phyloP scores from a whole-genome alignment of 768 basidiomycete genomes.

The Steccherinum ochraceum region DNA sequence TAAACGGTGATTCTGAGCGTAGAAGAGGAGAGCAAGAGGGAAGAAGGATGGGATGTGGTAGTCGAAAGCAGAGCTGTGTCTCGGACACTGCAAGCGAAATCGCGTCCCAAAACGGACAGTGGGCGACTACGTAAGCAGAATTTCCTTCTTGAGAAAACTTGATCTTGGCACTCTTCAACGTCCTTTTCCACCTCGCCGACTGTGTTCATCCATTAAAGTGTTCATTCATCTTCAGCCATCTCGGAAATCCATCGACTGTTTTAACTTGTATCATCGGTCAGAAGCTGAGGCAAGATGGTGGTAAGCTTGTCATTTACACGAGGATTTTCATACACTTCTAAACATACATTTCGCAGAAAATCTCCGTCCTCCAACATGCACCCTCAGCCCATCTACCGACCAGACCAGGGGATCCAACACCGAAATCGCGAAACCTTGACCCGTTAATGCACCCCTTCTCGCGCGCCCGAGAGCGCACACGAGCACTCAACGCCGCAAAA shows the following conservation, averaged over 20 bases:
- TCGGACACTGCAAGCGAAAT: no score
- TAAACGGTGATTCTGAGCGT: not conserved
- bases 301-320: slow-evolving; percentile 1
- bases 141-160: not conserved
- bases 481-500: slow-evolving; percentile 93
- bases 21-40: no score
- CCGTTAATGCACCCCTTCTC: slow-evolving; percentile 96
- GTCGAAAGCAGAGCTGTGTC: no score
- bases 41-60: slow-evolving; percentile 1
- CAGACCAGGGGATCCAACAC: slow-evolving; percentile 78
- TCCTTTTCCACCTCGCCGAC: no score
- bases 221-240: no score
- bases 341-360: slow-evolving; percentile 48
- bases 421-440: slow-evolving; percentile 86
- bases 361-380: slow-evolving; percentile 81
- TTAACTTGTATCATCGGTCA: no score
- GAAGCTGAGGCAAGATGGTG: slow-evolving; percentile 14
- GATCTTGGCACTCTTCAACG: not conserved
- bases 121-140: no score
- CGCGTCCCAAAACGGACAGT: no score
- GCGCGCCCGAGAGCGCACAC: slow-evolving; percentile 84
- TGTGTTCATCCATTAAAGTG: no score
- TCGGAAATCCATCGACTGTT: no score
- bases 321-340: no score
- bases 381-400: slow-evolving; percentile 66